Evolutionary conservation across 2,329 filamentous ascomycete species (phyloP).

Genomic region (Xylariaceae sp.): DNA sequence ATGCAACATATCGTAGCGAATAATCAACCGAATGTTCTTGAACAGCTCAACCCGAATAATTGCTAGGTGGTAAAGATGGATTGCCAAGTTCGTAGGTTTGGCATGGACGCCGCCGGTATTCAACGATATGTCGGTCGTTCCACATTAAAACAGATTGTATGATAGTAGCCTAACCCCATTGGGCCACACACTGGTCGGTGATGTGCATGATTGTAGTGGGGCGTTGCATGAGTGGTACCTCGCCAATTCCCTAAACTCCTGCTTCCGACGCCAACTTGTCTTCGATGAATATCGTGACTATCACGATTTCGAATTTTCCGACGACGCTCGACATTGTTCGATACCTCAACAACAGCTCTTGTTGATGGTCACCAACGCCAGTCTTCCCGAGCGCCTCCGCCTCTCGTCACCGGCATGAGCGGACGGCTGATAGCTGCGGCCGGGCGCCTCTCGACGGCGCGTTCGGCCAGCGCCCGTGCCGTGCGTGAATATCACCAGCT

Average conservation of each 20-base stretch:
- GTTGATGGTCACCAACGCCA: constrained; percentile 27
- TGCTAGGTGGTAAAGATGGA: too few relatives aligned
- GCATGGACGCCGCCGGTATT: too few relatives aligned
- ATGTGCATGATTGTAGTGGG: constrained; percentile 2
- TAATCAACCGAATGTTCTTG: too few relatives aligned
- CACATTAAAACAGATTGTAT: too few relatives aligned
- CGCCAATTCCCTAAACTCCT: background rate
- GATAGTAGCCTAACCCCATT: too few relatives aligned
- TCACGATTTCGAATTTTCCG: background rate
- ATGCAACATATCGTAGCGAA: too few relatives aligned
- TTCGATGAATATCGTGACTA: constrained; percentile 3
- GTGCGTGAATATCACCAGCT: constrained; percentile 65
- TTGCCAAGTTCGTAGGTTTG: too few relatives aligned
- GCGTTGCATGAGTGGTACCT: constrained; percentile 3
- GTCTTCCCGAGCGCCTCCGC: constrained; percentile 28
- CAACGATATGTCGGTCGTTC: too few relatives aligned
- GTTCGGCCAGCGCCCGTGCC: constrained; percentile 40
- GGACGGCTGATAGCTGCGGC: constrained; percentile 35
- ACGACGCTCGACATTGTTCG: background rate
- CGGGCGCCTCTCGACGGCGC: constrained; percentile 31
- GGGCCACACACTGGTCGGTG: constrained; percentile 4
- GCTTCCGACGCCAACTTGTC: constrained; percentile 9
- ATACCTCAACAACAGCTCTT: background rate
- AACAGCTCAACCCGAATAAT: too few relatives aligned
- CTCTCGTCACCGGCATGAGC: constrained; percentile 34